Evolutionary conservation across 441 rosid species (phyloP).

Genomic region (Breynia disticha): DNA sequence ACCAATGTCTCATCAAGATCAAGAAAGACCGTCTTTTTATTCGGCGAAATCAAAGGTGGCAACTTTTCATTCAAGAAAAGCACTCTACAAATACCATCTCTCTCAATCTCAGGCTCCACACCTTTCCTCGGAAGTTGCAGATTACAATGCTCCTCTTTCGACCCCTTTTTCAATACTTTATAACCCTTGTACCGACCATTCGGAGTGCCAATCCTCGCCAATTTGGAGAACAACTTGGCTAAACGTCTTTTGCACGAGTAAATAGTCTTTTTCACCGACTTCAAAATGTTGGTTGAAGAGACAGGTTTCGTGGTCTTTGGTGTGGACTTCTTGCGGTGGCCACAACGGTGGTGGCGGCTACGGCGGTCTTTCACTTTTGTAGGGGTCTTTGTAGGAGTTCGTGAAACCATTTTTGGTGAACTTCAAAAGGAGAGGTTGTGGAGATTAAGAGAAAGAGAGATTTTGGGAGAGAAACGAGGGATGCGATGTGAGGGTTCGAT

Average conservation of each 20-base stretch:
- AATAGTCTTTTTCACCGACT: conserved; percentile 50
- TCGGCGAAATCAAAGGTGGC: conserved; percentile 26
- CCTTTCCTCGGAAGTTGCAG: background rate
- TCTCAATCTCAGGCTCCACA: background rate
- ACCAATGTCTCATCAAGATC: conserved; percentile 86
- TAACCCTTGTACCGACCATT: conserved; percentile 37
- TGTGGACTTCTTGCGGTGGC: conserved; percentile 30
- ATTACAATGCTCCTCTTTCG: conserved; percentile 1
- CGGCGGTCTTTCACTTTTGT: conserved; percentile 19
- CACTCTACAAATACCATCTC: conserved; percentile 9
- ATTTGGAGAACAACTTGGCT: conserved; percentile 50
- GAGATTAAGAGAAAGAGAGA: background rate
- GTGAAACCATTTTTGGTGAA: conserved; percentile 31
- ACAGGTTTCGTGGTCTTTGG: conserved; percentile 18
- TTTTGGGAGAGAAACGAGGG: background rate
- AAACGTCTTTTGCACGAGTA: conserved; percentile 50
- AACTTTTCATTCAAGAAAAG: conserved; percentile 23
- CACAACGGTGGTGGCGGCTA: conserved; percentile 17
- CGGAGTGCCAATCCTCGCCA: conserved; percentile 33
- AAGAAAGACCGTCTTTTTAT: conserved; percentile 57
- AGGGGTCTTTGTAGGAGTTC: conserved; percentile 23
- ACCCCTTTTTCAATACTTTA: conserved; percentile 29
- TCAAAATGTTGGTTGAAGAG: conserved; percentile 27
- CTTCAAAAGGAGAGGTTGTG: background rate
- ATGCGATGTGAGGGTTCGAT: background rate